Conservation (phyloP, 495 filamentous ascomycete species). For the Tuber umbilicatum region DNA sequence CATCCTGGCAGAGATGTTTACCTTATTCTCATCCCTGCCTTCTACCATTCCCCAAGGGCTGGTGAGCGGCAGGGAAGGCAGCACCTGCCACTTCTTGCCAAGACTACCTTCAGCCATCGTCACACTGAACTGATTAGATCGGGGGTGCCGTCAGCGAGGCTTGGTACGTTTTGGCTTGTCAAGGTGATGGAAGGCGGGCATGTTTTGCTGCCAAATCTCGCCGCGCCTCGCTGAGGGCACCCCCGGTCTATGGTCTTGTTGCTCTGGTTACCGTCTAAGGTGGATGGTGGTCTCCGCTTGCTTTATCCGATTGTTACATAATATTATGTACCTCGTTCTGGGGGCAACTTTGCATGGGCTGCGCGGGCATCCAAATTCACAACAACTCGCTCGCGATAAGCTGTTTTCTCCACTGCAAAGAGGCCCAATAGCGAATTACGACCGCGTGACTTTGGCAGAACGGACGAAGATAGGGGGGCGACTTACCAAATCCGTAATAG, state of each 20-base stretch:
- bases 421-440: background rate
- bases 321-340: background rate
- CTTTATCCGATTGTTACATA: background rate
- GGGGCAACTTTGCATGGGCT: background rate
- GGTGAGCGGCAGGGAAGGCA: background rate
- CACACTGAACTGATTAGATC: background rate
- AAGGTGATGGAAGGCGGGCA: too few species aligned
- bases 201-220: too few species aligned
- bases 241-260: too few species aligned
- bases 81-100: background rate
- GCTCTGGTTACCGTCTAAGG: background rate
- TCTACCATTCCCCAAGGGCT: background rate
- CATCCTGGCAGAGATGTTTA: background rate
- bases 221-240: too few species aligned
- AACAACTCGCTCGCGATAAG: background rate
- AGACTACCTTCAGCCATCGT: background rate
- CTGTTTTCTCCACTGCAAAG: background rate
- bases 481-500: background rate
- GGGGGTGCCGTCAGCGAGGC: too few species aligned
- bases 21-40: background rate
- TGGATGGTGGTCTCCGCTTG: background rate
- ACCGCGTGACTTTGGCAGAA: background rate
- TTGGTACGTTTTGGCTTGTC: too few species aligned
- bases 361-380: too few species aligned
- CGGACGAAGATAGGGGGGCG: background rate